phyloP scores from a whole-genome alignment of 2,329 filamentous ascomycete species.

The Thelonectria discophora region DNA sequence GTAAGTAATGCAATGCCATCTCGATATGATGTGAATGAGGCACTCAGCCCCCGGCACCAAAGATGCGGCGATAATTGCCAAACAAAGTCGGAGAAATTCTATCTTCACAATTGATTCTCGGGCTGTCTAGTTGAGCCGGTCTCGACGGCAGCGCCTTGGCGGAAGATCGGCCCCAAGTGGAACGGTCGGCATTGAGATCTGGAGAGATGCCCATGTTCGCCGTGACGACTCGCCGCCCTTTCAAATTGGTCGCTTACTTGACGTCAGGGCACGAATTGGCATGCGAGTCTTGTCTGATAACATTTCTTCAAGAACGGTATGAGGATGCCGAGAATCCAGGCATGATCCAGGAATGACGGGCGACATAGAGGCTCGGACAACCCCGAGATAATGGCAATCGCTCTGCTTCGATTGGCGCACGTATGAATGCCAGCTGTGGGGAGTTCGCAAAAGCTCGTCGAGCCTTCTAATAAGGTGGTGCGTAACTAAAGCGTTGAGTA shows the following conservation, averaged over 20 bases:
- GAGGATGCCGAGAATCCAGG: neutral
- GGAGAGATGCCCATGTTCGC: neutral
- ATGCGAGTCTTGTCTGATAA: neutral
- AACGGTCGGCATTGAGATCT: neutral
- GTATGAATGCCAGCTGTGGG: neutral
- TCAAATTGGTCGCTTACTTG: neutral
- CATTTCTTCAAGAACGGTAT: neutral
- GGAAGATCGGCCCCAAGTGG: neutral
- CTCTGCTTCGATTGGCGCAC: neutral
- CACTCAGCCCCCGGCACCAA: neutral
- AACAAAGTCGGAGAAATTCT: neutral
- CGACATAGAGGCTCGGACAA: neutral
- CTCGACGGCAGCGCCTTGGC: neutral
- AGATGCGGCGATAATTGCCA: neutral
- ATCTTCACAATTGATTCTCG: neutral
- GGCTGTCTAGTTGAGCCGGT: neutral
- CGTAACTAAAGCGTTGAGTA: too few species aligned
- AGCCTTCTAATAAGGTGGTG: neutral
- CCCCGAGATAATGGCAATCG: neutral
- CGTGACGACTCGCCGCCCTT: neutral
- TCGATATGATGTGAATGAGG: neutral
- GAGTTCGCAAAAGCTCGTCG: neutral
- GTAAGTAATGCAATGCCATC: neutral
- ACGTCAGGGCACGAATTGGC: neutral
- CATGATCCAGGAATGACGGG: neutral